Conservation (phyloP, 805 yeast genomes). For the Cephaloascus albidus region DNA sequence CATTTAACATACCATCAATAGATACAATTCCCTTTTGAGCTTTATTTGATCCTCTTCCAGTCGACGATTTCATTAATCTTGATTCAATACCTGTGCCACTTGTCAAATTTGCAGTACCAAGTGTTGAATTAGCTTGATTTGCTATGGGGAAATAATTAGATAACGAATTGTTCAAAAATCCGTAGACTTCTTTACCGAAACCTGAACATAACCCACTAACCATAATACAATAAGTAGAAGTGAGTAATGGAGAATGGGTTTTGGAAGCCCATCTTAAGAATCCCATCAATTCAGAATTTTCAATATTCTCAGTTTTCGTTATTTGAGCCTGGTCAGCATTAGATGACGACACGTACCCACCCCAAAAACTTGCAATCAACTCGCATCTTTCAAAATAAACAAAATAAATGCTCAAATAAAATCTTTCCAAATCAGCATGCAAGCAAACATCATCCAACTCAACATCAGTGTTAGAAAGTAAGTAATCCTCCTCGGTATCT, state of each 20-base stretch:
- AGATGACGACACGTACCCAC: slow-evolving; percentile 2
- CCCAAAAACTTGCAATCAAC: slow-evolving; percentile 57
- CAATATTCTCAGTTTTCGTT: slow-evolving; percentile 11
- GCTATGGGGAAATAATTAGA: no score
- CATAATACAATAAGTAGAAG: slow-evolving; percentile 74
- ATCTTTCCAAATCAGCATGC: slow-evolving; percentile 80
- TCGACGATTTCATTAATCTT: no score
- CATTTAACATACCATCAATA: no score
- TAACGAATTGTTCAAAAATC: no score
- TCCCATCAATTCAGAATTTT: slow-evolving; percentile 53
- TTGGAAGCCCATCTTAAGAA: slow-evolving; percentile 85
- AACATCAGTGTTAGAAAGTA: slow-evolving; percentile 45
- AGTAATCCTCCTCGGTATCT: slow-evolving; percentile 66
- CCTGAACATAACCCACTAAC: slow-evolving; percentile 66
- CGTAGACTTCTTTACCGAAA: slow-evolving; percentile 43
- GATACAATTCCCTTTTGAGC: no score
- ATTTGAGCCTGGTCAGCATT: not conserved
- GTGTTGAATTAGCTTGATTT: no score
- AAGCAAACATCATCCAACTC: slow-evolving; percentile 56
- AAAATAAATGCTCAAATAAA: slow-evolving; percentile 66
- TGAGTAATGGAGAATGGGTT: slow-evolving; percentile 71
- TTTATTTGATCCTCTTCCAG: no score
- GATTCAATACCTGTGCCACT: no score
- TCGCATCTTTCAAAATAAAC: slow-evolving; percentile 56
- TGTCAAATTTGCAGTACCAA: no score